Base-by-base conservation (phyloP, 2,329 filamentous ascomycete species). In the Sporothrix humicola region DNA sequence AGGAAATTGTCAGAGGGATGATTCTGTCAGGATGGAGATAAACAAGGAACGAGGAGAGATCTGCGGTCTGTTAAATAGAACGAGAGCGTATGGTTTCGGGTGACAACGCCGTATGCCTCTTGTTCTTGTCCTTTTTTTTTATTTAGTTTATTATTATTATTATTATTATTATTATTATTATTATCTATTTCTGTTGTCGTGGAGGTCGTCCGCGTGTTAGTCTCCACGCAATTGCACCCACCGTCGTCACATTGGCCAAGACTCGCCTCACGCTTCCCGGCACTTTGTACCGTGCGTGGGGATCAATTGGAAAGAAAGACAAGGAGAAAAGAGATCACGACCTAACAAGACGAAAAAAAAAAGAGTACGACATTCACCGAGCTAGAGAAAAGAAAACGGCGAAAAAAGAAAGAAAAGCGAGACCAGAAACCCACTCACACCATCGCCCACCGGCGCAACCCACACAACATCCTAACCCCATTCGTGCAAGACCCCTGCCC, bases 1-100 rank as follows among this genome's bases (percentile, higher is more conserved):
- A 31, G 13, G 12, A 20, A 31, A 58, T 20, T 23, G 31, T 58
- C 26, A 31, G 56, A 31, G 23, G 15, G 56, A 26, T 17, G 56
- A 58, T 23, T 4, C 56, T 15, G 56, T 31, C 5, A 31, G 12
- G 20, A 58, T 13, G 56, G 56, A 58, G 23, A 58, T 23, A 58
- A 31, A 23, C 15, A 58, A 13, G 20, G 23, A 15, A 10, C 23
- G 23, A 23, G 31, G 56, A 31, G 23, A 58, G 56, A 58, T 58
- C 23, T 58, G 56, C 56, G 23, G 56, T 23, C 23, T 58, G 23
- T 58, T 58, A 58, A 58, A 58, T 58, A 58, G 23, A 31, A 58
- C 23, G 56, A 58, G 23, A 31, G 10, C 20, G 17, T 1, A 20
- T 58, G 56, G 56, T 20, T 23, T 31, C 56, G 56, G 23, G 56